phyloP scores from a whole-genome alignment of 2,329 filamentous ascomycete species.

The Xylariaceae sp. region DNA sequence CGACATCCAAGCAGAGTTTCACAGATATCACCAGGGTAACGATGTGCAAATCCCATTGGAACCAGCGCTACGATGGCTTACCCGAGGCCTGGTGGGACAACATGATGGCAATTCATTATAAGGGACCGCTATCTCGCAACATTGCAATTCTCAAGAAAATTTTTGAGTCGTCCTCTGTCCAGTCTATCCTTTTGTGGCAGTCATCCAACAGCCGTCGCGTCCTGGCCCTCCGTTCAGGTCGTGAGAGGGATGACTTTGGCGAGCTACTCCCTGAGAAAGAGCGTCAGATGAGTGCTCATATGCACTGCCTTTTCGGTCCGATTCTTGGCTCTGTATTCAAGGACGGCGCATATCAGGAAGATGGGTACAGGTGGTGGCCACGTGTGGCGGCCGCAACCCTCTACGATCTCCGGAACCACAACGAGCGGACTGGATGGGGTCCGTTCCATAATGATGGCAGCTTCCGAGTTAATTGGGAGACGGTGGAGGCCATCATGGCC shows the following conservation, averaged over 20 bases:
- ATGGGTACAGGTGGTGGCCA: not conserved
- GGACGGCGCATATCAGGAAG: too few species aligned
- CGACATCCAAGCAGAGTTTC: too few species aligned
- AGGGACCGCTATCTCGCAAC: too few species aligned
- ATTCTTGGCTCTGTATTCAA: not conserved
- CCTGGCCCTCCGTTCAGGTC: not conserved
- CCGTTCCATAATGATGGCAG: conserved; percentile 63
- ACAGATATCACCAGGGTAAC: too few species aligned
- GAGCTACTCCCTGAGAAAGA: conserved; percentile 33
- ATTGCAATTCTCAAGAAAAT: too few species aligned
- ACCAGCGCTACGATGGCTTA: not conserved
- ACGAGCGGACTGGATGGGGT: conserved; percentile 58
- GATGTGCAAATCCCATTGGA: conserved; percentile 13
- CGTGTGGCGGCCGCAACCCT: conserved; percentile 30
- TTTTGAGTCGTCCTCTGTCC: too few species aligned
- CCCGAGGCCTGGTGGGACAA: too few species aligned
- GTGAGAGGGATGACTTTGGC: conserved; percentile 15
- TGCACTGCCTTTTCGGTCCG: conserved; percentile 62
- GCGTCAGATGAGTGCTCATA: conserved; percentile 62
- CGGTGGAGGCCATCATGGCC: conserved; percentile 64
- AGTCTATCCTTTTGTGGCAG: too few species aligned
- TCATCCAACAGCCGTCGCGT: too few species aligned
- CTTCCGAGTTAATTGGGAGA: conserved; percentile 69
- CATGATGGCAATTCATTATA: too few species aligned
- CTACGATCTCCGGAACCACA: conserved; percentile 69